Evolutionary conservation across 495 filamentous ascomycete genomes (phyloP).

Genomic region (Xylaria curta): DNA sequence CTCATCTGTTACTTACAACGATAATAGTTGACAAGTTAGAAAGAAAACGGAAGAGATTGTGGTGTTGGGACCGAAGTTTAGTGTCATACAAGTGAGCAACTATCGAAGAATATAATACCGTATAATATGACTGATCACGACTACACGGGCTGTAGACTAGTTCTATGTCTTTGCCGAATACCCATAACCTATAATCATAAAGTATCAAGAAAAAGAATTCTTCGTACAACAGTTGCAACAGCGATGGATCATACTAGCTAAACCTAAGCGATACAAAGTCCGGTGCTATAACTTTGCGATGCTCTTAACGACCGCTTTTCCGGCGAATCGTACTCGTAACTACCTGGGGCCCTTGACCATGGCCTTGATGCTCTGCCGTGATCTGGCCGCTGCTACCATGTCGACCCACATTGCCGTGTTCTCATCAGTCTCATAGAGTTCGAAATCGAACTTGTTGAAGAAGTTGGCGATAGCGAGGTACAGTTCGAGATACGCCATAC

Average conservation of each 20-base stretch:
- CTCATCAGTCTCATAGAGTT: slow-evolving; percentile 6
- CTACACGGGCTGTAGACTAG: background rate
- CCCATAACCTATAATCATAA: background rate
- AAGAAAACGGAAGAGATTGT: no score
- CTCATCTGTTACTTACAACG: no score
- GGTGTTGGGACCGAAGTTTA: no score
- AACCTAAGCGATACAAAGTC: background rate
- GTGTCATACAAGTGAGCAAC: no score
- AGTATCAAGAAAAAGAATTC: background rate
- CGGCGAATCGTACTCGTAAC: no score
- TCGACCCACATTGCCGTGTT: slow-evolving; percentile 16
- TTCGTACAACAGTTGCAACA: background rate
- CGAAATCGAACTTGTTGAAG: slow-evolving; percentile 16
- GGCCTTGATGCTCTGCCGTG: slow-evolving; percentile 8
- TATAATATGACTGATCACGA: background rate
- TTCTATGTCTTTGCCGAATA: background rate
- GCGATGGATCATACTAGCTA: background rate
- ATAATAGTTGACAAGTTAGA: no score
- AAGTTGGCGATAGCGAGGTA: slow-evolving; percentile 21
- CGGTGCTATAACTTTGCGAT: no score
- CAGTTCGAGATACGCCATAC: slow-evolving; percentile 14
- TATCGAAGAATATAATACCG: background rate
- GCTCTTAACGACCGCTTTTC: no score
- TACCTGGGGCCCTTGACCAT: slow-evolving; percentile 13
- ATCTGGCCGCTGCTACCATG: slow-evolving; percentile 13